Percentiles rank a stretch among this genome's conserved stretches.
Conservation (phyloP, 1,284 basidiomycete species). For the Cutaneotrichosporon sp. region DNA sequence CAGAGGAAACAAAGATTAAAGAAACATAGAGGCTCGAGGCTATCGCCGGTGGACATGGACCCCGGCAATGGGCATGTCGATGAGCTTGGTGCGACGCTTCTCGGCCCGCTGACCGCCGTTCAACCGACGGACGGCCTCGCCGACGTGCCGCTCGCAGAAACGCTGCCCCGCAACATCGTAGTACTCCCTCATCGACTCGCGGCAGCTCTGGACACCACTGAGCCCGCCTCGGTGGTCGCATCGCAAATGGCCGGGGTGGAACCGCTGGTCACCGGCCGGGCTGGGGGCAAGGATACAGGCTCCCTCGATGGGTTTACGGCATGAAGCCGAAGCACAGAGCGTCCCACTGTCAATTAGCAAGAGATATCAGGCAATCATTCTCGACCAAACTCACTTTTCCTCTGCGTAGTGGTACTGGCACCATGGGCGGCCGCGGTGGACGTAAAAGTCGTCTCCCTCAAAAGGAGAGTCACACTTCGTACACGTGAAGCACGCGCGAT, state of each 20-base stretch:
- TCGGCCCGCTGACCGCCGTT: conserved; percentile 9
- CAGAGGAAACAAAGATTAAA: background rate
- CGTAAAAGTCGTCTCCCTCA: conserved; percentile 81
- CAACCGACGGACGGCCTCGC: conserved; percentile 20
- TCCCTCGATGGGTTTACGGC: conserved; percentile 82
- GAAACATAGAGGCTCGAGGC: background rate
- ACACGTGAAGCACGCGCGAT: conserved; percentile 82
- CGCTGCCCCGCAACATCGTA: conserved; percentile 77
- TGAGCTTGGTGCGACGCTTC: conserved; percentile 16
- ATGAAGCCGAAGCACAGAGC: conserved; percentile 68
- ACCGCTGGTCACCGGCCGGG: conserved; percentile 61
- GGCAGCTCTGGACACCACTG: conserved; percentile 28
- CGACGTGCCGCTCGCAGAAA: conserved; percentile 71
- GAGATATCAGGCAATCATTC: background rate
- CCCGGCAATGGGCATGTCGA: conserved; percentile 1
- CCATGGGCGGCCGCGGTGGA: conserved; percentile 75
- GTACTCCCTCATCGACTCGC: conserved; percentile 57
- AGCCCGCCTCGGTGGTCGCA: conserved; percentile 54
- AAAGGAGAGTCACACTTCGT: conserved; percentile 76
- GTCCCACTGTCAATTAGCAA: conserved; percentile 54
- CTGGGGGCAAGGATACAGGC: conserved; percentile 68
- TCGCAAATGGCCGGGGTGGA: conserved; percentile 76
- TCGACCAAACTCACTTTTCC: conserved; percentile 55
- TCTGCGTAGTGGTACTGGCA: conserved; percentile 88
- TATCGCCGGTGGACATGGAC: background rate